Evolutionary conservation across 305 asterid species (phyloP).

Genomic region (Fraxinus paxiana): DNA sequence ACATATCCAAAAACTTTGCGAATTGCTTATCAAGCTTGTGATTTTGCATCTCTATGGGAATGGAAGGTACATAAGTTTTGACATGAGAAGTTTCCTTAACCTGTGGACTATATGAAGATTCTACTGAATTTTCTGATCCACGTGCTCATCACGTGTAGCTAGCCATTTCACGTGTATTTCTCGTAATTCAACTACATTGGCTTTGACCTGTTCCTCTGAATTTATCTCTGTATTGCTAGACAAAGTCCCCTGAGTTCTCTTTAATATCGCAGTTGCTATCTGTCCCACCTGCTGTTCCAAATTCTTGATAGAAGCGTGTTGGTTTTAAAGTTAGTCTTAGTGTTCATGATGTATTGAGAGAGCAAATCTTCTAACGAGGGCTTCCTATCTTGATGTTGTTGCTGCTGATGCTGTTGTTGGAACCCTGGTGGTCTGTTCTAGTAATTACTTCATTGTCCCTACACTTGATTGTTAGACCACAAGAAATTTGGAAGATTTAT

Average conservation of each 20-base stretch:
- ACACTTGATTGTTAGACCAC: not conserved
- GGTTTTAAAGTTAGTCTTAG: not conserved
- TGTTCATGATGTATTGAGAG: not conserved
- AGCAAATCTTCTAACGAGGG: not conserved
- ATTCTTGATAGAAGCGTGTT: not conserved
- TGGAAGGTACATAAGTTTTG: not conserved
- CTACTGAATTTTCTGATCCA: not conserved
- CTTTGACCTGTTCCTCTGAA: not conserved
- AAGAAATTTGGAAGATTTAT: not conserved
- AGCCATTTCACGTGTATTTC: not conserved
- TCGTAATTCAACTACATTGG: not conserved
- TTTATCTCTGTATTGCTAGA: not conserved
- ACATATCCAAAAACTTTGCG: too few relatives aligned
- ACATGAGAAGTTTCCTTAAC: not conserved
- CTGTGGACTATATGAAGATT: not conserved
- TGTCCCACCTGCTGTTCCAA: not conserved
- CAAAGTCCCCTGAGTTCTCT: not conserved
- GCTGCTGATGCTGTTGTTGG: not conserved
- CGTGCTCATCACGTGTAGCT: not conserved
- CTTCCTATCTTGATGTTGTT: not conserved
- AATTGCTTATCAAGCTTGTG: not conserved
- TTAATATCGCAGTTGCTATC: not conserved
- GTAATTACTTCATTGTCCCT: not conserved
- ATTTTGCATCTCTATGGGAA: not conserved
- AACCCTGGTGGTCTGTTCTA: not conserved